Evolutionary conservation across 2,329 filamentous ascomycete species (phyloP), one percentile per base, ranked within the genome.

Genomic region (Ascocoryne sarcoides): DNA sequence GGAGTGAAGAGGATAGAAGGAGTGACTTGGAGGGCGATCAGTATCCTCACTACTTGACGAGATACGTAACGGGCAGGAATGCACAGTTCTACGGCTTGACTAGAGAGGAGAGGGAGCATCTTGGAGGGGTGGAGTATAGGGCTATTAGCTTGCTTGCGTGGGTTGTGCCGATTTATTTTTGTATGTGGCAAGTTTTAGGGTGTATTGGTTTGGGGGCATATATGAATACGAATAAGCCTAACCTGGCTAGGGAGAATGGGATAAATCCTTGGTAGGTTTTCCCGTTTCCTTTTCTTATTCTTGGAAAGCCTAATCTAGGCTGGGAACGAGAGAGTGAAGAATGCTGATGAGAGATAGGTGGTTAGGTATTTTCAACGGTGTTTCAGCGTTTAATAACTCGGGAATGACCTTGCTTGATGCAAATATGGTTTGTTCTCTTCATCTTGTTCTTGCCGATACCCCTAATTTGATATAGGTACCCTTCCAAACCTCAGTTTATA

Each of bases 371-470:
- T 84, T 84, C 61, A 78, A 81, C 45, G 75, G 75, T 2, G 70
- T 76, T 4, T 81, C 76, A 14, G 79, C 79, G 0, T 84, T 84
- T 59, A 82, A 82, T 60, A 84, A 83, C 49, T 77, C 71, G n/a
- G 79, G 79, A 30, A 81, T 84, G 76, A 74, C 72, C 15, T 64
- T 83, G 26, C 61, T 83, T 10, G 78, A 84, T 55, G 69, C 72
- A 30, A 82, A 81, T 52, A 79, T 85, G 62, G 63, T 63, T 45
- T 64, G 46, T 29, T 7, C 8, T n/a, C n/a, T 7, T 12, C 5
- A 12, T 19, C 10, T n/a, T 16, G 5, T n/a, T 14, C 8, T 19
- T n/a, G 17, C 14, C 14, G 16, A 32, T 39, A 37, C 29, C 7
- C 7, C 23, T 26, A 26, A 26, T 26, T 10, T 4, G n/a, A 18